Base-by-base conservation (phyloP, 768 basidiomycete genomes). In the Antrodiella citrinella region DNA sequence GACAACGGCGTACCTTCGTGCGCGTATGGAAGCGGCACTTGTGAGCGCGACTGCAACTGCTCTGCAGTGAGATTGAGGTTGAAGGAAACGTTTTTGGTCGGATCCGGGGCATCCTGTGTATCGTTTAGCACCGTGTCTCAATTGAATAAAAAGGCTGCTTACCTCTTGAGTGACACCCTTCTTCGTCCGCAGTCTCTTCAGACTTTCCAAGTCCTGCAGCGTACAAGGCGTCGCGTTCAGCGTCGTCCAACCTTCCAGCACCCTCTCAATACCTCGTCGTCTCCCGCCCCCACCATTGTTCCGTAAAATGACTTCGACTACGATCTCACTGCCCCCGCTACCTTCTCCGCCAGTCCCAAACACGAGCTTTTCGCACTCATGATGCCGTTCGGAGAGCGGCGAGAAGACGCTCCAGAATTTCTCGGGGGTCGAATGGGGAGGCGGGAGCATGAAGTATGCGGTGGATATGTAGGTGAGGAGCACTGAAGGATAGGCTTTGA, bases 1-100 rank as follows among this genome's bases (percentile, higher is more conserved):
- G 11, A 22, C n/a, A 41, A n/a, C n/a, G 20, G 42, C 62, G 57
- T 58, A 80, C 91, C 90, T 71, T 89, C 82, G 60, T 94, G 92
- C 2, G 76, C 87, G 61, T 96, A 99, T 2, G 95, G 95, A 30
- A 97, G 68, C 12, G 91, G 86, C 2, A 97, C 92, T 51, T 80
- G 76, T 1, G 89, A 82, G 47, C 91, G 77, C 19, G 85, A 83
- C 53, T 78, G 75, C 60, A 84, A 82, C 62, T 97, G 95, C 20
- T 86, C 78, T 13, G 78, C 72, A 7, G 92, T 97, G 48, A 97
- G 77, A 47, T 71, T 78, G 23, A 97, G 76, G 63, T 96, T 96
- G 74, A 98, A 97, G 0, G 91, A 75, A n/a, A 88, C 65, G 56
- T 81, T 75, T 48, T 82, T 75, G 2, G 80, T 81, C 2, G 84